A percentile compares a stretch with the other conserved stretches of the same genome.
Conservation (phyloP, 805 yeast genomes). For the Kurtzmaniella cleridarum region DNA sequence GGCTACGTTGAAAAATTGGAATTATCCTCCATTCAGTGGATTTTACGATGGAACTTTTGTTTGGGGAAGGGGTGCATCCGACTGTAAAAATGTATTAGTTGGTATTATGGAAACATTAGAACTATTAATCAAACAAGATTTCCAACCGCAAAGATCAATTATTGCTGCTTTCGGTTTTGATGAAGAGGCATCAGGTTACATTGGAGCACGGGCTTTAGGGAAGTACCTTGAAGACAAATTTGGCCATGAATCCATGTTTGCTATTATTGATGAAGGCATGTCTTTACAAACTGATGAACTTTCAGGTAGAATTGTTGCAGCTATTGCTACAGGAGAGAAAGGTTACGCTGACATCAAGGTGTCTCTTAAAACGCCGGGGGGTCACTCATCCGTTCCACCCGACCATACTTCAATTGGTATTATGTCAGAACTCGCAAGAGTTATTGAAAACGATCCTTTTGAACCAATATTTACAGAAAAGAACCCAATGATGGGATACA, state of each 20-base stretch:
- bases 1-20: slow-evolving; percentile 56
- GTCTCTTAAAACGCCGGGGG: slow-evolving; percentile 59
- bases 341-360: slow-evolving; percentile 44
- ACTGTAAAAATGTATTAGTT: slow-evolving; percentile 66
- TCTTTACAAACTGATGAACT: slow-evolving; percentile 41
- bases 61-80: slow-evolving; percentile 77
- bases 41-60: slow-evolving; percentile 59
- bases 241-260: slow-evolving; percentile 55
- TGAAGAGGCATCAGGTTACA: slow-evolving; percentile 64
- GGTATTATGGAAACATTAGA: slow-evolving; percentile 66
- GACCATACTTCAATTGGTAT: slow-evolving; percentile 78
- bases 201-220: slow-evolving; percentile 55
- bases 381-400: slow-evolving; percentile 76
- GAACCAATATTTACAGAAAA: slow-evolving; percentile 38
- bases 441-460: slow-evolving; percentile 56
- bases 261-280: slow-evolving; percentile 65
- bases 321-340: slow-evolving; percentile 43
- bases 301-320: slow-evolving; percentile 55
- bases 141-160: slow-evolving; percentile 55
- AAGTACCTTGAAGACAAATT: slow-evolving; percentile 43
- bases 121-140: slow-evolving; percentile 47
- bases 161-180: slow-evolving; percentile 70
- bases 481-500: slow-evolving; percentile 55
- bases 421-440: slow-evolving; percentile 49
- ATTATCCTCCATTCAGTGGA: slow-evolving; percentile 54